phyloP scores from a whole-genome alignment of 1,139 yeast species.

The Candida pseudoviswanathii region DNA sequence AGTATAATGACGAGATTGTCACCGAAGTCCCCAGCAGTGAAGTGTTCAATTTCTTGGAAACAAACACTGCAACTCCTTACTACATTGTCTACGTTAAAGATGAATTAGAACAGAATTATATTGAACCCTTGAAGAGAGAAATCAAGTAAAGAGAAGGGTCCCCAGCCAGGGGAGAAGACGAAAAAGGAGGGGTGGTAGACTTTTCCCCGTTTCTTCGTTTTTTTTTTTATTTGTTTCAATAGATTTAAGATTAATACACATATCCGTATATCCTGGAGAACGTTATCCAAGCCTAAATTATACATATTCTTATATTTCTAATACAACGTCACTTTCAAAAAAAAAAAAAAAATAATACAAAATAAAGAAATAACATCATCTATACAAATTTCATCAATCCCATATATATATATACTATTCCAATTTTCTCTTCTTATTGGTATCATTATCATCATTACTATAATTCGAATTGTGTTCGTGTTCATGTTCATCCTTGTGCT shows the following conservation, averaged over 20 bases:
- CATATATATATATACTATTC: conserved; percentile 1
- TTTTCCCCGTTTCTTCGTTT: not conserved
- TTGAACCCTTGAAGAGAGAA: conserved; percentile 67
- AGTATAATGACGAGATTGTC: conserved; percentile 90
- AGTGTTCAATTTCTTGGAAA: conserved; percentile 71
- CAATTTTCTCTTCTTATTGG: conserved; percentile 12
- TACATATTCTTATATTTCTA: conserved; percentile 1
- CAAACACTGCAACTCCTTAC: conserved; percentile 90
- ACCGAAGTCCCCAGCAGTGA: conserved; percentile 76
- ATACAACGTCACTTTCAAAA: conserved; percentile 2
- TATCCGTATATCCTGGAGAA: not conserved
- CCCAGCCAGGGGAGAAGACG: too few relatives aligned
- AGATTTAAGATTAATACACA: not conserved
- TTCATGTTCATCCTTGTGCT: not conserved
- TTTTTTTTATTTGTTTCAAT: not conserved
- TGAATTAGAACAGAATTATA: conserved; percentile 55
- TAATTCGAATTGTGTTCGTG: not conserved
- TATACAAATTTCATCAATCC: not conserved
- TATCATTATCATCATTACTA: conserved; percentile 6
- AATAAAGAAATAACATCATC: not conserved
- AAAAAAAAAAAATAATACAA: not conserved
- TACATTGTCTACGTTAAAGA: conserved; percentile 82
- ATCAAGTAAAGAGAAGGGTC: conserved; percentile 9
- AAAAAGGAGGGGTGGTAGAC: not conserved
- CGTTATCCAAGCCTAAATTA: not conserved